Base-by-base conservation (phyloP, 2,329 filamentous ascomycete species). In the Cladosporium velox region DNA sequence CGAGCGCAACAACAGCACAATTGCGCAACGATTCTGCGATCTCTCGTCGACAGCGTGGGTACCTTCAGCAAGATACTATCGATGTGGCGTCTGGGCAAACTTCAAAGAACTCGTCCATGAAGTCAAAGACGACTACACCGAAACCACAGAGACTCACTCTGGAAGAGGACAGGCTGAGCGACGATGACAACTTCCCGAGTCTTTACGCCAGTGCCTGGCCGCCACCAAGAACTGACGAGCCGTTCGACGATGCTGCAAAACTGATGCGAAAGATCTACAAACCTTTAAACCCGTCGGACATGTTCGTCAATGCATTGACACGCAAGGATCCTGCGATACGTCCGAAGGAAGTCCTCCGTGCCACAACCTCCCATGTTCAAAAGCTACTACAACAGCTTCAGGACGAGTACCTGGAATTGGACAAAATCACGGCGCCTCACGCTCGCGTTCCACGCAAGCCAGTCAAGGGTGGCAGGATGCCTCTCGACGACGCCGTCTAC, bases 331-430 rank as follows among this genome's bases (percentile, higher is more conserved):
- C 78, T 5, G 74, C 77, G 4, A 74, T 76, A 47, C 80, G 84
- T 66, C 79, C 83, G 12, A 81, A 79, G 0, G 82, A 83, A n/a
- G 82, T 83, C 66, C 80, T 88, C 0, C 86, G 86, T 68, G 77
- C 79, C 2, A 76, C 87, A n/a, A 84, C 86, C 1, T 79, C 81
- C 32, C 86, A 87, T 70, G 82, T 83, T 0, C 82, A 83, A 35
- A 75, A 76, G 41, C 83, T 84, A 14, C 77, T 89, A 67, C 81
- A 81, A 70, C 74, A 80, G 49, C 84, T 86, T 77, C 87, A 89
- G 72, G 83, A 87, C 65, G 86, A 89, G 74, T 88, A 86, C 70
- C 75, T 87, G 28, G 77, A 78, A 63, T 77, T 88, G n/a, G 84
- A 87, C 65, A 82, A 78, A 38, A 75, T 84, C 70, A 85, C 85